Evolutionary conservation across 371 early-diverging fungal genomes (phyloP).

Genomic region (Mortierella sp.): DNA sequence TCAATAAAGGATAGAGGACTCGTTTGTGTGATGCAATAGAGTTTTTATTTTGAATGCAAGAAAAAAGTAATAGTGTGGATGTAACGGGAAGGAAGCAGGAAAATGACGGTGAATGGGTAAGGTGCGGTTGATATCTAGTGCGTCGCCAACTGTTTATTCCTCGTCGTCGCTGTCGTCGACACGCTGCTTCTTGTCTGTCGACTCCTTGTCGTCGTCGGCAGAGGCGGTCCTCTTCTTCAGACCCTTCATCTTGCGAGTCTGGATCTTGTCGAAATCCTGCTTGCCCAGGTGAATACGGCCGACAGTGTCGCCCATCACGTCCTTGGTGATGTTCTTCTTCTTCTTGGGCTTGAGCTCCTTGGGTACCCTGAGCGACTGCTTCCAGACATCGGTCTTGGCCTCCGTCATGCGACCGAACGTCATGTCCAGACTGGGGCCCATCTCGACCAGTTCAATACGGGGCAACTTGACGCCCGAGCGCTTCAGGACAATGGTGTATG

Average conservation of each 20-base stretch:
- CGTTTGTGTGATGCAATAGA: not conserved
- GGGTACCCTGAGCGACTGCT: constrained; percentile 84
- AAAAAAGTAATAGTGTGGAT: not conserved
- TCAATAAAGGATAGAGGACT: too few species aligned
- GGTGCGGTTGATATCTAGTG: not conserved
- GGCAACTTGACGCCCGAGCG: constrained; percentile 90
- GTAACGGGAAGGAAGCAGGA: not conserved
- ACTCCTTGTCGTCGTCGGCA: constrained; percentile 60
- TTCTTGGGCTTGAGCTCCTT: constrained; percentile 91
- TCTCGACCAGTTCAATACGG: constrained; percentile 91
- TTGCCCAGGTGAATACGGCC: constrained; percentile 94
- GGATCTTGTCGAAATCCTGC: constrained; percentile 92
- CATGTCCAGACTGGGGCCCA: constrained; percentile 94
- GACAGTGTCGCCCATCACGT: constrained; percentile 91
- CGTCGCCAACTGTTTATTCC: constrained; percentile 42
- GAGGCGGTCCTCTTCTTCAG: constrained; percentile 76
- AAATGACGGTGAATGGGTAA: not conserved
- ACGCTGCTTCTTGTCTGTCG: constrained; percentile 64
- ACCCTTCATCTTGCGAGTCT: constrained; percentile 99
- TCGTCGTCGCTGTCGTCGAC: constrained; percentile 60
- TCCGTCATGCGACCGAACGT: constrained; percentile 79
- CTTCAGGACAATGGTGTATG: constrained; percentile 86
- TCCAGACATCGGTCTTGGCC: constrained; percentile 87
- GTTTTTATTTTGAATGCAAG: constrained; percentile 7
- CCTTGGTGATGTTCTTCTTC: constrained; percentile 91